Conservation (phyloP, 345 rosid species). For the Eutrema japonicum region DNA sequence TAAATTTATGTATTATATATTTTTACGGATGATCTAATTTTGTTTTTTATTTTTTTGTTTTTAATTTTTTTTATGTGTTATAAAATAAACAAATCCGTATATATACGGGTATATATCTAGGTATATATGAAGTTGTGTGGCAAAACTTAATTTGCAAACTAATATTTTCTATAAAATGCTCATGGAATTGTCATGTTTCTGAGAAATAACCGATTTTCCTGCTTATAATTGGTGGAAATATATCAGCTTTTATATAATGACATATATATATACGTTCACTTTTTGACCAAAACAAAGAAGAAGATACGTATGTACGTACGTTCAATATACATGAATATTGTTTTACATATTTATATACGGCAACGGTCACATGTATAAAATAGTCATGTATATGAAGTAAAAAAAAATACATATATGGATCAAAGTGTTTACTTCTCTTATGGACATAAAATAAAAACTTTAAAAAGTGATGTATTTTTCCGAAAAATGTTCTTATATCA, state of each 20-base stretch:
- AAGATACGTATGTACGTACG: too few relatives aligned
- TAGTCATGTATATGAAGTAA: background rate
- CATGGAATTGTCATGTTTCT: background rate
- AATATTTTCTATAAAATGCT: background rate
- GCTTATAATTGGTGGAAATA: background rate
- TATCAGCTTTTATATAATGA: background rate
- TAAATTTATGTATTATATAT: too few relatives aligned
- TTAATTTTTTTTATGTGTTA: too few relatives aligned
- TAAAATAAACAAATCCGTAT: too few relatives aligned
- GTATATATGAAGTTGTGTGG: background rate
- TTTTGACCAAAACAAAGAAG: too few relatives aligned
- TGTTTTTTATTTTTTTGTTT: too few relatives aligned
- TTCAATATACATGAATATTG: background rate
- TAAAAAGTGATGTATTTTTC: background rate
- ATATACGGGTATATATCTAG: too few relatives aligned
- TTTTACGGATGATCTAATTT: too few relatives aligned
- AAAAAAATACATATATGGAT: background rate
- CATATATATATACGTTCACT: background rate
- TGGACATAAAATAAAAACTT: background rate
- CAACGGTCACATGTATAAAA: background rate
- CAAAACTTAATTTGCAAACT: background rate
- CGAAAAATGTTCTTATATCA: background rate
- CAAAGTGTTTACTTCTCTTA: background rate
- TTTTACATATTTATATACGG: background rate
- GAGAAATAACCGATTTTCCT: background rate